Base-by-base conservation (phyloP, 2,329 filamentous ascomycete species). In the Chrysoporthe austroafricana region DNA sequence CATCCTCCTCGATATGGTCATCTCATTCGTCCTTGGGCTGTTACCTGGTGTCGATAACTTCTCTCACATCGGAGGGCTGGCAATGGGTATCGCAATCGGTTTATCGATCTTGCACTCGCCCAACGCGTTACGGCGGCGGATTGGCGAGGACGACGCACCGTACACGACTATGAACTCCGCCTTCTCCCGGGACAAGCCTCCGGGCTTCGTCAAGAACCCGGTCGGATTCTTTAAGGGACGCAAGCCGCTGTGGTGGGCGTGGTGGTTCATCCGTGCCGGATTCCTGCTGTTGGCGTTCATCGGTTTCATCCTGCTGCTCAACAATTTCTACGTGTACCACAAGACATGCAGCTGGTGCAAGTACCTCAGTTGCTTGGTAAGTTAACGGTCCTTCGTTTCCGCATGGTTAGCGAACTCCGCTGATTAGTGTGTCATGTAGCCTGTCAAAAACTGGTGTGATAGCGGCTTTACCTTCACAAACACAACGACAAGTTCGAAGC, bases 31-130 rank as follows among this genome's bases (percentile, higher is more conserved):
- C 18, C 86, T 99, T 2, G 96, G 96, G 44, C 85, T 99, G 4
- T 85, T 99, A 1, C 96, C 96, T 0, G 95, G 94, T 9, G 81
- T 99, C 59, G 96, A 99, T 83, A 99, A 99, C 79, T 99, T 98
- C 78, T 92, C 93, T 18, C 96, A 99, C 73, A 97, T 99, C 70
- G 96, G 96, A 65, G 96, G 96, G 1, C 97, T 98, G 78, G 80
- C 97, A 62, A 97, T 97, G 89, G 96, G 96, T 0, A 81, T 99
- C 7, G 91, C 90, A 0, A 86, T 97, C 1, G 96, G 96, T 14
- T 85, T 98, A 63, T 96, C 90, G 70, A 85, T 99, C 39, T 83
- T 99, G 70, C 94, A 95, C 76, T 97, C 94, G 3, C 96, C 96
- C 1, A 92, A 94, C 71, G 85, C 89, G 1, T 84, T 97, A 26